Evolutionary conservation across 169 alveolate genomes (phyloP).

Genomic region (Perkinsus olseni): DNA sequence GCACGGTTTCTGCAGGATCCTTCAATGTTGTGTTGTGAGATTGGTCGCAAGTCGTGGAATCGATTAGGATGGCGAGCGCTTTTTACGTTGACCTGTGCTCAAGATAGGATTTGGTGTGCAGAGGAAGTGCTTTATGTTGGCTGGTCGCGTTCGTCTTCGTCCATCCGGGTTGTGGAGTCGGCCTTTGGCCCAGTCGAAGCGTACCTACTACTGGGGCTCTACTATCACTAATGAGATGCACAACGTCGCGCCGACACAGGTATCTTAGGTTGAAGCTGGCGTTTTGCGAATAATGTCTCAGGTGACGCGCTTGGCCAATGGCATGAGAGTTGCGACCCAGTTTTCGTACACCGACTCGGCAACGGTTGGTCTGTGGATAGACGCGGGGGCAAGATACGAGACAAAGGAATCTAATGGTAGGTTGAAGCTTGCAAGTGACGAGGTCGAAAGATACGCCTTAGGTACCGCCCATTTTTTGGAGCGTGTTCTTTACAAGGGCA

Average conservation of each 20-base stretch:
- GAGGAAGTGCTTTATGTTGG: not conserved
- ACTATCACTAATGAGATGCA: not conserved
- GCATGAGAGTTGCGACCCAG: slow-evolving; percentile 78
- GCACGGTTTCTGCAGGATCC: not conserved
- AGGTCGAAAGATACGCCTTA: not conserved
- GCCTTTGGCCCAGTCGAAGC: not conserved
- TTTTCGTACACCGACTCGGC: slow-evolving; percentile 56
- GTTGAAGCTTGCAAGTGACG: not conserved
- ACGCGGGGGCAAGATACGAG: slow-evolving; percentile 90
- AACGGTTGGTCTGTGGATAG: slow-evolving; percentile 87
- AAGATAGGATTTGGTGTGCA: no score
- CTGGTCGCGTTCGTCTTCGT: not conserved
- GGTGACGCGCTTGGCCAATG: slow-evolving; percentile 38
- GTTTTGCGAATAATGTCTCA: not conserved
- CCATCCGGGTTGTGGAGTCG: not conserved
- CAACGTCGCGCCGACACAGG: not conserved
- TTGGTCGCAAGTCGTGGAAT: not conserved
- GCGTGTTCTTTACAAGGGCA: slow-evolving; percentile 62
- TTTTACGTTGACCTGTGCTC: not conserved
- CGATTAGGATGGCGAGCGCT: not conserved
- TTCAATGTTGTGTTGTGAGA: not conserved
- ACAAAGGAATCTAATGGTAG: slow-evolving; percentile 76
- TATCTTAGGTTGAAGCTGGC: not conserved
- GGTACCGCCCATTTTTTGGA: slow-evolving; percentile 90
- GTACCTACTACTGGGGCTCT: not conserved